Evolutionary conservation across 495 filamentous ascomycete genomes (phyloP), one percentile per base, ranked within the genome.

Genomic region (Cercophora scortea): DNA sequence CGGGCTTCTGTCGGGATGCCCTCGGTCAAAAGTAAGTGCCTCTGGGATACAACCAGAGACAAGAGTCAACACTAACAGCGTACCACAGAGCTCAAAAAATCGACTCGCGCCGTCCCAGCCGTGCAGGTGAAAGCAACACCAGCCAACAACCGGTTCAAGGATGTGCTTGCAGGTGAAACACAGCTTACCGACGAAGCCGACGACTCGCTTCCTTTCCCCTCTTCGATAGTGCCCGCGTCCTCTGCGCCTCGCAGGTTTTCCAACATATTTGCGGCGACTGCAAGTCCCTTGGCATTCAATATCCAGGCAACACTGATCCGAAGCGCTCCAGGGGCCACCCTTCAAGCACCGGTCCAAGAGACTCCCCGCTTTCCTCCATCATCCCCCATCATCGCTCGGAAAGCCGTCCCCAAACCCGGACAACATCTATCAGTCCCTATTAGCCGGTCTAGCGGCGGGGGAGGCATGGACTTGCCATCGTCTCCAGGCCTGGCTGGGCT

Each of bases 51-150:
- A 25, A 25, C 25, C 25, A 25, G 5, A 25, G 2, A 25, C 5
- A 5, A 25, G 25, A 25, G 25, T 25, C 25, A 25, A 25, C 2
- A 25, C 25, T 25, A 25, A 25, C 25, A 2, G 6, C 42, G 6
- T 45, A 16, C 25, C 55, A 45, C 36, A 83, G 78, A 87, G 69
- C 61, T 81, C 5, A 86, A 80, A 57, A 88, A 86, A 59, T 81
- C 85, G 18, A 17, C 43, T 6, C 76, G 80, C 17, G 86, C 85
- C 63, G 49, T 62, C 68, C 73, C 81, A 35, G 73, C 77, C 40
- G 71, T 90, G 25, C 85, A 87, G 53, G 83, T 94, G 39, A 84
- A 85, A 66, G 88, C 89, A 17, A 94, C 89, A 0, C 89, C 89
- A 10, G 84, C 79, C 39, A 80, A 69, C 52, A 74, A 74, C 47